Conservation (phyloP, 345 rosid genomes). For the Camelina hispida region DNA sequence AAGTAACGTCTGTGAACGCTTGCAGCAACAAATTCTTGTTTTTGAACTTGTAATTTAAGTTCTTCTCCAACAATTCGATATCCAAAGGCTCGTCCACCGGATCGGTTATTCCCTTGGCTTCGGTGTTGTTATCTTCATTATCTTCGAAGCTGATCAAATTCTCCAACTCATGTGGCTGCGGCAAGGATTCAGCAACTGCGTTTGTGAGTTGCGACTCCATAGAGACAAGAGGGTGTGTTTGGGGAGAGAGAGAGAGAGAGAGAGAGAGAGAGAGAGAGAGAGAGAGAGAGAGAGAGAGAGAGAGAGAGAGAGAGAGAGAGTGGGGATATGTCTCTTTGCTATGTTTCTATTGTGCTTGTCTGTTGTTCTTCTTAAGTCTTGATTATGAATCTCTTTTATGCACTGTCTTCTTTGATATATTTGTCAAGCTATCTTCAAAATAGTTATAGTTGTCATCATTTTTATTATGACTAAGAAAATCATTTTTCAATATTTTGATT, state of each 20-base stretch:
- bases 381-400: background rate
- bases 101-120: slow-evolving; percentile 16
- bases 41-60: slow-evolving; percentile 54
- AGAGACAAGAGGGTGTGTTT: background rate
- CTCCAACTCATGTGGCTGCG: background rate
- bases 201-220: slow-evolving; percentile 18
- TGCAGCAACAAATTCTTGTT: slow-evolving; percentile 51
- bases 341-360: background rate
- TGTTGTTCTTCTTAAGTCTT: slow-evolving; percentile 10
- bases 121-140: background rate
- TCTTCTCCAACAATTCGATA: slow-evolving; percentile 51
- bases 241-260: slow-evolving; percentile 9
- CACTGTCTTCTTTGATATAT: background rate
- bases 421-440: background rate
- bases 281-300: slow-evolving; percentile 4
- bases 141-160: background rate
- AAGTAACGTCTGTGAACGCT: slow-evolving; percentile 62
- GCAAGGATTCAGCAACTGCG: slow-evolving; percentile 6
- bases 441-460: background rate
- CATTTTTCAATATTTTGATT: background rate
- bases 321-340: background rate
- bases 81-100: slow-evolving; percentile 14
- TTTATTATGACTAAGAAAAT: background rate
- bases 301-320: slow-evolving; percentile 9
- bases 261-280: background rate